These are phyloP conservation scores for Geotrichum carabidarum DNA, from an alignment of 1,139 yeast species.

Conservation along the genomic window DNA sequence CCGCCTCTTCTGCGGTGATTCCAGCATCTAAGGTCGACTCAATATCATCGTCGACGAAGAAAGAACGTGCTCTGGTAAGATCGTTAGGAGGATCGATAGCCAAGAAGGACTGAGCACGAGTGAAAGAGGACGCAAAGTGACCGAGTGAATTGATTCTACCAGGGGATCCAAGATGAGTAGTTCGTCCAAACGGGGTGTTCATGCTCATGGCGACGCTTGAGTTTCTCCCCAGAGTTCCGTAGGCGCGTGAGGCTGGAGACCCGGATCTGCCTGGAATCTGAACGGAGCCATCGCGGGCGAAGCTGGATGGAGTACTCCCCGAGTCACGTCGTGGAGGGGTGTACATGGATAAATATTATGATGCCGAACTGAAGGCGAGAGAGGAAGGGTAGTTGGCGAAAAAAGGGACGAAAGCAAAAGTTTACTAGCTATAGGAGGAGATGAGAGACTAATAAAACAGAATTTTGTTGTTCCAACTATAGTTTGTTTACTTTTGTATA, in stretches of 20 bases:
- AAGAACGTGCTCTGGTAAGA: slow-evolving; percentile 44
- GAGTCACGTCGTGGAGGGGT: neutral
- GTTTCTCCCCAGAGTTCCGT: slow-evolving; percentile 6
- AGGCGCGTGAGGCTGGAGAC: neutral
- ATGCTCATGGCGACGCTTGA: neutral
- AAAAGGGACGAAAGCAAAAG: neutral
- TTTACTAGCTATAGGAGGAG: too few relatives aligned
- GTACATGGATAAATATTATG: neutral
- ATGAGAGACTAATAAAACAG: too few relatives aligned
- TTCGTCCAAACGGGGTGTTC: neutral
- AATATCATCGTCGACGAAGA: slow-evolving; percentile 38
- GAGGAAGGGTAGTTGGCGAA: neutral
- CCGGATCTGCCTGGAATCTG: neutral
- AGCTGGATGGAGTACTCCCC: slow-evolving; percentile 9
- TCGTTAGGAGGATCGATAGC: slow-evolving; percentile 45
- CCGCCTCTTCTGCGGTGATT: neutral
- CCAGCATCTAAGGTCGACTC: neutral
- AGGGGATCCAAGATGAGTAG: neutral
- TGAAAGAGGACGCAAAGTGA: slow-evolving; percentile 73
- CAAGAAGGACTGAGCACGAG: slow-evolving; percentile 69
- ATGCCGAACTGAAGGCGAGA: neutral
- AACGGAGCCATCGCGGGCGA: slow-evolving; percentile 2
- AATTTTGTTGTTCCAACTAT: too few relatives aligned
- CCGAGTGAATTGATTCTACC: slow-evolving; percentile 53
- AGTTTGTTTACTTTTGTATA: too few relatives aligned